Conservation (phyloP, 2,329 filamentous ascomycete species). For the Aspergillus japonicus region DNA sequence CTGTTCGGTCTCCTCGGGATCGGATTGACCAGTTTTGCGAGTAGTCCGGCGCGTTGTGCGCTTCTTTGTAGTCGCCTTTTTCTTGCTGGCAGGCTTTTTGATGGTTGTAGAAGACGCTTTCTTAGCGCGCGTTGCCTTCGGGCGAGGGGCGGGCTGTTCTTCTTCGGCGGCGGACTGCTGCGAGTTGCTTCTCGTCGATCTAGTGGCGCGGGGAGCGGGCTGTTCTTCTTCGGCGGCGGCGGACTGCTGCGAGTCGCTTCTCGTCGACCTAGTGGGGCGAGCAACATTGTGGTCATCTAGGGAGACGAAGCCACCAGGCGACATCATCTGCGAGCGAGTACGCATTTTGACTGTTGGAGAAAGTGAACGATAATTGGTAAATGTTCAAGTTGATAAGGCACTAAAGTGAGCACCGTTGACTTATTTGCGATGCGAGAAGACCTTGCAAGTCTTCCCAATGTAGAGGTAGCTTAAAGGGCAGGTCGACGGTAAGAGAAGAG, state of each 20-base stretch:
- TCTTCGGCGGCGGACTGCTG: constrained; percentile 11
- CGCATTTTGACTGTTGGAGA: constrained; percentile 30
- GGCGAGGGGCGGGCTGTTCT: constrained; percentile 15
- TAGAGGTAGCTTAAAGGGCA: not conserved
- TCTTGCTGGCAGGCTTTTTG: constrained; percentile 16
- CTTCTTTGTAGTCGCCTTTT: constrained; percentile 9
- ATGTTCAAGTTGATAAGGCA: not conserved
- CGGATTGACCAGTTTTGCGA: constrained; percentile 11
- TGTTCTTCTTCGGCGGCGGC: constrained; percentile 11
- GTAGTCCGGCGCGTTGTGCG: constrained; percentile 17
- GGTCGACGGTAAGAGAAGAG: not conserved
- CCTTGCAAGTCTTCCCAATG: not conserved
- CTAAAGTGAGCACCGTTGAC: not conserved
- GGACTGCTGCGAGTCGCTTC: constrained; percentile 12
- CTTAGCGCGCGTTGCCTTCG: constrained; percentile 18
- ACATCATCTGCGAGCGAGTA: constrained; percentile 39
- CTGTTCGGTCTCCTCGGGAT: constrained; percentile 7
- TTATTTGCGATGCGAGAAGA: not conserved
- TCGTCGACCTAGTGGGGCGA: constrained; percentile 24
- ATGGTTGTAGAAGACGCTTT: constrained; percentile 11
- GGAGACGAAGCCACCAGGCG: constrained; percentile 34
- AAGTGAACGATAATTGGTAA: not conserved
- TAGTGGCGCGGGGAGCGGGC: constrained; percentile 11
- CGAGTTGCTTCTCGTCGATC: constrained; percentile 18
- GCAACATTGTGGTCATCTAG: constrained; percentile 26